These are phyloP conservation scores for Ramularia endophylla DNA, from an alignment of 2,329 filamentous ascomycete genomes.

Conservation along the genomic window DNA sequence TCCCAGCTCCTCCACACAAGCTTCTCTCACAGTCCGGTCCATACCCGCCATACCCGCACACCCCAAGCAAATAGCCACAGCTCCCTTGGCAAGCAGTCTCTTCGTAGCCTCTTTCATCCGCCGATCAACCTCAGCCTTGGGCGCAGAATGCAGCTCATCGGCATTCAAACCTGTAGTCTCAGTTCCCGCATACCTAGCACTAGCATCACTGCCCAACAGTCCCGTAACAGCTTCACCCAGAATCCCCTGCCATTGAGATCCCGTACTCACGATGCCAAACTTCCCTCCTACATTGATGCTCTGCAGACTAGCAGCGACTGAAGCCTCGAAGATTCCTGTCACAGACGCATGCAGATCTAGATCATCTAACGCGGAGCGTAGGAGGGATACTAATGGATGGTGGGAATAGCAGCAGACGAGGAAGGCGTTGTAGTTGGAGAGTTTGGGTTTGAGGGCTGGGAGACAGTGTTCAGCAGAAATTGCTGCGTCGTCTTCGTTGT, in stretches of 20 bases:
- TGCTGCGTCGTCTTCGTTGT: slow-evolving; percentile 63
- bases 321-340: slow-evolving; percentile 84
- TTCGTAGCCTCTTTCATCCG: slow-evolving; percentile 66
- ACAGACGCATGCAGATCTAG: slow-evolving; percentile 45
- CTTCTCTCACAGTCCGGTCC: slow-evolving; percentile 66
- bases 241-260: slow-evolving; percentile 73
- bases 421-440: slow-evolving; percentile 61
- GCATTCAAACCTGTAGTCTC: slow-evolving; percentile 77
- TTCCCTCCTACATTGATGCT: slow-evolving; percentile 43
- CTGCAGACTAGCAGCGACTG: slow-evolving; percentile 59
- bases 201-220: slow-evolving; percentile 52
- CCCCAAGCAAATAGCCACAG: slow-evolving; percentile 66
- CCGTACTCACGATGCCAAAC: slow-evolving; percentile 89
- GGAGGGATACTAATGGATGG: slow-evolving; percentile 62
- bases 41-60: slow-evolving; percentile 90
- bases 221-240: slow-evolving; percentile 58
- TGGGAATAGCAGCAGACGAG: slow-evolving; percentile 85
- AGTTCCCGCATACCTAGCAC: slow-evolving; percentile 62
- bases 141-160: slow-evolving; percentile 67
- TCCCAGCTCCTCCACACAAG: slow-evolving; percentile 60
- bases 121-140: slow-evolving; percentile 56
- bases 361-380: slow-evolving; percentile 22
- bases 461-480: slow-evolving; percentile 59
- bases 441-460: slow-evolving; percentile 43
- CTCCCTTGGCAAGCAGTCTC: slow-evolving; percentile 48